Base-by-base conservation (phyloP, 2,329 filamentous ascomycete species). In the Monilinia aucupariae region DNA sequence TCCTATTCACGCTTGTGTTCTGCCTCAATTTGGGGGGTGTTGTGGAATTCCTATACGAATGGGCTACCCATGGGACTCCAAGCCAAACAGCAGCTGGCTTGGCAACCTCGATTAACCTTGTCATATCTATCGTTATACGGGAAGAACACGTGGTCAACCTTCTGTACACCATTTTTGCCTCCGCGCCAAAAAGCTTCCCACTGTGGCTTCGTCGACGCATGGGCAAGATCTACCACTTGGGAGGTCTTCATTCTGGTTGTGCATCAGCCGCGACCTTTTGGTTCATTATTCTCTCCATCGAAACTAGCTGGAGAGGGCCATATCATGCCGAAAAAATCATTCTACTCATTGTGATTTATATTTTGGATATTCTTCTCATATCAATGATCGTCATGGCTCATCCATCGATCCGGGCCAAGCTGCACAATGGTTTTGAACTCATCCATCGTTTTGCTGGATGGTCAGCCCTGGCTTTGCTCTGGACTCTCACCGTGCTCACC, bases 381-480 rank as follows among this genome's bases (percentile, higher is more conserved):
- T 70, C 77, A 47, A 87, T 91, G 70, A 78, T 89, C 58, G 75
- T 78, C 53, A 82, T 85, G 59, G 86, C 89, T 2, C 81, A 87
- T 72, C 89, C 89, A 3, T 72, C 74, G 12, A 79, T 91, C 68
- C 84, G 89, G 27, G 78, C 80, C 68, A 81, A 78, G 53, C 78
- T 81, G 66, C 89, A 92, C 76, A 82, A 92, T 74, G 74, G 80
- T 63, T 92, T 91, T 71, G 89, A 92, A 76, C 75, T 83, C 54
- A 82, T 82, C 53, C 89, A 92, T 75, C 86, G 89, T 54, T 91
- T 89, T 73, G 81, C 81, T 6, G 89, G 88, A n/a, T 92, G 89
- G 89, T 78, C 81, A 13, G 79, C 84, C 12, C 77, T 91, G 7
- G 78, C 75, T 1, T 75, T 91, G 39, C 86, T 92, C 71, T 88